Evolutionary conservation across 257 asterid species (phyloP).

Genomic region (Voacanga thouarsii): DNA sequence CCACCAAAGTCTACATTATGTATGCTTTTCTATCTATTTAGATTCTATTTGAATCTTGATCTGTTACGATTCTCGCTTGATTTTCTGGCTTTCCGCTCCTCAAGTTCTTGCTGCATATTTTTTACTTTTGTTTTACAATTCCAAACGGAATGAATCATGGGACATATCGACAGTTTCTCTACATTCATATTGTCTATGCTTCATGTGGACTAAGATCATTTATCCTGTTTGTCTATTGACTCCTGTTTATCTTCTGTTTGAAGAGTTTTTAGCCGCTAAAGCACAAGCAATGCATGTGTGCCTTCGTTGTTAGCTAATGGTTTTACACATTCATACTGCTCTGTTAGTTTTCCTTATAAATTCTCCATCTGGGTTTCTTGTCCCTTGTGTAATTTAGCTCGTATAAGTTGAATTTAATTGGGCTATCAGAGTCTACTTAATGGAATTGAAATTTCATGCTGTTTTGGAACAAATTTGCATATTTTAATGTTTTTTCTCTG

Average conservation of each 20-base stretch:
- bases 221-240: background rate
- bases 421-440: background rate
- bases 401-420: background rate
- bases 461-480: background rate
- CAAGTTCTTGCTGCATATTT: background rate
- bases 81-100: background rate
- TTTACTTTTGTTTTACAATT: background rate
- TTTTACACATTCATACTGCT: too few relatives aligned
- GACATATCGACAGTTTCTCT: background rate
- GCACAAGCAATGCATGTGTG: too few relatives aligned
- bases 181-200: too few relatives aligned
- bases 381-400: background rate
- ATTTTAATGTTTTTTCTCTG: background rate
- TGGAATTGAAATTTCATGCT: background rate
- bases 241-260: background rate
- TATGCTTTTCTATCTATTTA: slow-evolving; percentile 28
- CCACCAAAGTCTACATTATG: slow-evolving; percentile 61
- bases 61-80: background rate
- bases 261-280: too few relatives aligned
- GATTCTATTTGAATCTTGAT: background rate
- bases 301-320: too few relatives aligned
- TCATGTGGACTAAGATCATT: too few relatives aligned
- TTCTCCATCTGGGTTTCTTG: background rate
- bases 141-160: background rate
- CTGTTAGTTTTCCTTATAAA: too few relatives aligned